phyloP scores from a whole-genome alignment of 768 basidiomycete species.

The Boletus coccyginus region DNA sequence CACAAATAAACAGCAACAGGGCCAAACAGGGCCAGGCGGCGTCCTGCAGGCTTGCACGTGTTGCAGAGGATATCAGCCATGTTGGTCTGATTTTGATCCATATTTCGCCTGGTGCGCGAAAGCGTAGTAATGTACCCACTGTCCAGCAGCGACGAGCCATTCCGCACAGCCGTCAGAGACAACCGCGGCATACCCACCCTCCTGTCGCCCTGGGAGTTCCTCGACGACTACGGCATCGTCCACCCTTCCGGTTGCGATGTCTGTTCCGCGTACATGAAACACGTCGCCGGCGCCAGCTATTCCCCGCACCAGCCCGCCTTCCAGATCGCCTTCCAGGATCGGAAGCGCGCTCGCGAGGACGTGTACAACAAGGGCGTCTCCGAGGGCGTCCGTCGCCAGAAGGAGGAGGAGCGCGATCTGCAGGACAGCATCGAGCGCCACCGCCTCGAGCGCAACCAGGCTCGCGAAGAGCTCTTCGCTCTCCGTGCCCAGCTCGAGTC shows the following conservation, averaged over 20 bases:
- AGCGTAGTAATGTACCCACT: slow-evolving; percentile 31
- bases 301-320: slow-evolving; percentile 37
- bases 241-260: slow-evolving; percentile 39
- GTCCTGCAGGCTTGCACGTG: slow-evolving; percentile 31
- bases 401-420: slow-evolving; percentile 36
- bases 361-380: slow-evolving; percentile 38
- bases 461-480: slow-evolving; percentile 30
- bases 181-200: slow-evolving; percentile 33
- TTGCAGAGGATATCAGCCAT: slow-evolving; percentile 25
- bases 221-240: slow-evolving; percentile 39
- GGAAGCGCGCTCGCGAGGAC: slow-evolving; percentile 38
- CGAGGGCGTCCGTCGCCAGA: slow-evolving; percentile 41
- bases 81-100: slow-evolving; percentile 2
- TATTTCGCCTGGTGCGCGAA: background rate
- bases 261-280: slow-evolving; percentile 40
- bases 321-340: slow-evolving; percentile 39
- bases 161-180: slow-evolving; percentile 27
- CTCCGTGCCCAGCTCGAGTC: slow-evolving; percentile 35
- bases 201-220: slow-evolving; percentile 38
- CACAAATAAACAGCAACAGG: slow-evolving; percentile 20
- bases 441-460: slow-evolving; percentile 36
- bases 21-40: slow-evolving; percentile 28
- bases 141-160: slow-evolving; percentile 32
- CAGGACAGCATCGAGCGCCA: slow-evolving; percentile 34
- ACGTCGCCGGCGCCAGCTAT: slow-evolving; percentile 39